Conservation (phyloP, 2,329 filamentous ascomycete genomes). For the Colletotrichum theobromicola region DNA sequence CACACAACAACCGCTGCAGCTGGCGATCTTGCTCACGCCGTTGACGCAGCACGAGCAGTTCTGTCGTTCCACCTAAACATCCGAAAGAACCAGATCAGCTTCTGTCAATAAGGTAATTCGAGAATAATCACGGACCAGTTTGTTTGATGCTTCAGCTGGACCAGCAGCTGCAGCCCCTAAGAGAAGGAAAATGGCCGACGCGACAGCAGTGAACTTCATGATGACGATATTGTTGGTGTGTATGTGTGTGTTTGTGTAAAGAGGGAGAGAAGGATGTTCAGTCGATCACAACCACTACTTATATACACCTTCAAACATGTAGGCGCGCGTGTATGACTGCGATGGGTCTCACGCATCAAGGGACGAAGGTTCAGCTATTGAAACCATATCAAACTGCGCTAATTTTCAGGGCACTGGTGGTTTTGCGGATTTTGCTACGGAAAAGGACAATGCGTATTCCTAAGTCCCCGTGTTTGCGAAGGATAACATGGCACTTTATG, state of each 20-base stretch:
- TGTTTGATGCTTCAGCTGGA: neutral
- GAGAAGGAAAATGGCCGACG: neutral
- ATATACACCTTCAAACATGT: neutral
- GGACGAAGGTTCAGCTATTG: neutral
- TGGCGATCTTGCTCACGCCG: neutral
- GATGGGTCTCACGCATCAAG: neutral
- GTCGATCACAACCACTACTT: neutral
- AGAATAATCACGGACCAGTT: rapidly evolving
- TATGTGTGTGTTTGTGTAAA: rapidly evolving
- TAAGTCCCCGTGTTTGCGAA: neutral
- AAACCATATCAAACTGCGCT: neutral
- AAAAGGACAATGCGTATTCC: rapidly evolving
- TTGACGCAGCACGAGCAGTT: neutral
- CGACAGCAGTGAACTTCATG: neutral
- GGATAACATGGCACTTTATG: rapidly evolving
- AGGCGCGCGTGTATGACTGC: neutral
- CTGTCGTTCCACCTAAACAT: neutral
- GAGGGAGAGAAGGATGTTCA: rapidly evolving
- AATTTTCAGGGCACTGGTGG: rapidly evolving
- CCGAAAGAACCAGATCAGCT: neutral
- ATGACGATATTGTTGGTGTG: neutral
- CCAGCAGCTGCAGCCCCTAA: neutral
- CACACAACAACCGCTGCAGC: neutral
- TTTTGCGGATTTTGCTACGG: neutral
- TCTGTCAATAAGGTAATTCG: neutral